A percentile compares a stretch with the other conserved stretches of the same genome.
phyloP scores from a whole-genome alignment of 768 basidiomycete genomes.

The Termitomyces sp. region DNA sequence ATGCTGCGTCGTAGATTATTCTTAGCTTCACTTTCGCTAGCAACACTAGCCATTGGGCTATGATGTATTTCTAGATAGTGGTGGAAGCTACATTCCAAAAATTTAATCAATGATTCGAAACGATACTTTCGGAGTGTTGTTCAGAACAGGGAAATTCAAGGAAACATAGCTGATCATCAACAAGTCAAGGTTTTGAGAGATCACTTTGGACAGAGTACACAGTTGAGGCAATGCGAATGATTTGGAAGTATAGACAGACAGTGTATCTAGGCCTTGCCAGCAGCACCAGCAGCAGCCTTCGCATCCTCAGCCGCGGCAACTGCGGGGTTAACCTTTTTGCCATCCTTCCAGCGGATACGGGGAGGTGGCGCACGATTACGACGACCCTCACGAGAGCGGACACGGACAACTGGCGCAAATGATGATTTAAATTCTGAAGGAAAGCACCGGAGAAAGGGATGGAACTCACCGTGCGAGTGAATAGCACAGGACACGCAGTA shows the following conservation, averaged over 20 bases:
- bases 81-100: conserved; percentile 48
- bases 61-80: conserved; percentile 77
- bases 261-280: conserved; percentile 43
- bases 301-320: conserved; percentile 91
- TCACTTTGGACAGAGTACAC: background rate
- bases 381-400: conserved; percentile 91
- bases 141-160: too few species aligned
- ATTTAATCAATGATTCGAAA: too few species aligned
- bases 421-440: background rate
- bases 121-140: too few species aligned
- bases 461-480: conserved; percentile 86
- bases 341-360: conserved; percentile 92
- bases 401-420: conserved; percentile 81
- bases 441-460: background rate
- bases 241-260: conserved; percentile 14
- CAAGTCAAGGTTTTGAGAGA: background rate
- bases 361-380: conserved; percentile 98
- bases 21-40: conserved; percentile 68
- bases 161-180: background rate
- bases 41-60: conserved; percentile 57
- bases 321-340: conserved; percentile 94
- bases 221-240: conserved; percentile 6
- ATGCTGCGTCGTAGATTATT: conserved; percentile 39
- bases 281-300: conserved; percentile 50
- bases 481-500: conserved; percentile 99